These are phyloP conservation scores for Stagonosporopsis vannaccii DNA, from an alignment of 2,329 filamentous ascomycete species.

Conservation along the genomic window DNA sequence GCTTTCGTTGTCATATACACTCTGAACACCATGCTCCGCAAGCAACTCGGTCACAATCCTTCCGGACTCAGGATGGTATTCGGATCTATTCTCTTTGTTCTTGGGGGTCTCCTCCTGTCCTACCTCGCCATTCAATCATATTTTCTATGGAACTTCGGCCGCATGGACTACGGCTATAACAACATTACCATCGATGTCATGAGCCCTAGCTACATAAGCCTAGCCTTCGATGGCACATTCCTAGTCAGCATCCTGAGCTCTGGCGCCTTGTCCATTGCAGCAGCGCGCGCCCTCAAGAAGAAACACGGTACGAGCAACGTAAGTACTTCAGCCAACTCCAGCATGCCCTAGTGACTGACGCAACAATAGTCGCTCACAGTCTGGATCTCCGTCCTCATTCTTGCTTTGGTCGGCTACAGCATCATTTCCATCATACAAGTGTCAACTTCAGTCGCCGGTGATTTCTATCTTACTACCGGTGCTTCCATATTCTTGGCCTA, in stretches of 20 bases:
- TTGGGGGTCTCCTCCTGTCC: constrained; percentile 27
- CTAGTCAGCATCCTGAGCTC: constrained; percentile 5
- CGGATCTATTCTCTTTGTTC: constrained; percentile 24
- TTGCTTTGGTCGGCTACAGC: not conserved
- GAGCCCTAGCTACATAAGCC: not conserved
- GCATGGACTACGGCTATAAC: not conserved
- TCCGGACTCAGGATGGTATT: constrained; percentile 21
- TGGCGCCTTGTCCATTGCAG: constrained; percentile 1
- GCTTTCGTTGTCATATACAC: constrained; percentile 33
- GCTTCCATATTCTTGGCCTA: not conserved
- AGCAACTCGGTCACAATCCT: constrained; percentile 23
- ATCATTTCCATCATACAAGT: not conserved
- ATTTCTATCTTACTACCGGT: not conserved
- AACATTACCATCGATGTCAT: not conserved
- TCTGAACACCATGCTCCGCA: constrained; percentile 36
- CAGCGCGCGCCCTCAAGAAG: constrained; percentile 6
- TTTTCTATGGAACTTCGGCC: not conserved
- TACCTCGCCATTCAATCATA: constrained; percentile 25
- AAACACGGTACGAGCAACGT: constrained; percentile 3
- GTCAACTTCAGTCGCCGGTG: not conserved
- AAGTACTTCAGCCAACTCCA: not conserved
- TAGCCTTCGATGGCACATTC: not conserved
- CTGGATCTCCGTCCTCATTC: constrained; percentile 3
- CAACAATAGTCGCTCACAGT: constrained; percentile 4
- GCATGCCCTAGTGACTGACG: not conserved